These are phyloP conservation scores for Citrus unshiu DNA, from an alignment of 345 rosid species.

Conservation along the genomic window DNA sequence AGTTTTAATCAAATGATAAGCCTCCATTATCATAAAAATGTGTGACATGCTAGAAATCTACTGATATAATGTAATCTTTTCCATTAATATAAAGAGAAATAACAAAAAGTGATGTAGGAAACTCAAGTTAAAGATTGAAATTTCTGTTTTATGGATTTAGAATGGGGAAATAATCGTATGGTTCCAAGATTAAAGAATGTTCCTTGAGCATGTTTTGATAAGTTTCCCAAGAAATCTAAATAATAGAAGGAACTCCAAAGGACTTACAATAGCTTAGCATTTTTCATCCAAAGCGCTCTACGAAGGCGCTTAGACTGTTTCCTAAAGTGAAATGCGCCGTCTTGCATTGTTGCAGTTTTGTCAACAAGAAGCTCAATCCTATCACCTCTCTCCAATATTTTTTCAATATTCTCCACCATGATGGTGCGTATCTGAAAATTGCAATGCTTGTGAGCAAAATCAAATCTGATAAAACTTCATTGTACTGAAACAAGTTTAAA, in stretches of 20 bases:
- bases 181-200: background rate
- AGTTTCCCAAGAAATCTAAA: background rate
- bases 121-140: background rate
- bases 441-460: constrained; percentile 1
- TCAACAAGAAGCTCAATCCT: constrained; percentile 95
- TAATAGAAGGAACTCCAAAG: background rate
- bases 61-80: background rate
- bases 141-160: background rate
- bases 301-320: constrained; percentile 93
- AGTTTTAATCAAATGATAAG: background rate
- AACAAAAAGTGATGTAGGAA: background rate
- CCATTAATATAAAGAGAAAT: background rate
- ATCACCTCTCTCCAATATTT: constrained; percentile 95
- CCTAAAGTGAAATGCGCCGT: constrained; percentile 82
- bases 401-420: constrained; percentile 97
- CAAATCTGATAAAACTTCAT: background rate
- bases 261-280: constrained; percentile 87
- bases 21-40: background rate
- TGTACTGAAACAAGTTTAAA: background rate
- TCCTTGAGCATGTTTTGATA: background rate
- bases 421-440: constrained; percentile 70
- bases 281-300: constrained; percentile 97
- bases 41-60: background rate
- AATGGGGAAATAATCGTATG: background rate
- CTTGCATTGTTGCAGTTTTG: constrained; percentile 96